Conservation (phyloP, 495 filamentous ascomycete genomes). For the Aspergillus bridgeri region DNA sequence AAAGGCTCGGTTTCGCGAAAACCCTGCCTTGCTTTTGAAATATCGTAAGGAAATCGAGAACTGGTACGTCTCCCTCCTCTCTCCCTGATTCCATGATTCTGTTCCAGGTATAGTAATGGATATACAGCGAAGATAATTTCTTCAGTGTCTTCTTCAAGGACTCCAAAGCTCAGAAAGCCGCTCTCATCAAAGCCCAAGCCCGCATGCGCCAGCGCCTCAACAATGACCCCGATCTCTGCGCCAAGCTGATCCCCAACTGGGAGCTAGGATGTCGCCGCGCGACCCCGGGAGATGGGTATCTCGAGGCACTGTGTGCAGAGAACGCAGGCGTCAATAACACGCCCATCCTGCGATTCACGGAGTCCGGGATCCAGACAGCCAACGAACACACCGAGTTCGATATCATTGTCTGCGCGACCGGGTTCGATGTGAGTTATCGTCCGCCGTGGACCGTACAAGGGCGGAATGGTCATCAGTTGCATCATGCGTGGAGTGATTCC, state of each 20-base stretch:
- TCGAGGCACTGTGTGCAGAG: constrained; percentile 30
- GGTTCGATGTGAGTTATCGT: constrained; percentile 41
- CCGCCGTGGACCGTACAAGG: constrained; percentile 36
- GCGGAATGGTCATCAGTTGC: constrained; percentile 24
- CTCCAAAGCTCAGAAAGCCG: constrained; percentile 1
- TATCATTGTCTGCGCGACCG: constrained; percentile 47
- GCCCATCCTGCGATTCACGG: constrained; percentile 46
- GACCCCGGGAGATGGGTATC: constrained; percentile 35
- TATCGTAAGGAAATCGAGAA: constrained; percentile 1
- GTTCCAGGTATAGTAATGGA: background rate
- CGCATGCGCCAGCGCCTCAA: constrained; percentile 37
- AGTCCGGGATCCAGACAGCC: constrained; percentile 39
- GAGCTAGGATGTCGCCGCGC: constrained; percentile 41
- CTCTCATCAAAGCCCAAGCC: background rate
- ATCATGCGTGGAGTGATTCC: constrained; percentile 18
- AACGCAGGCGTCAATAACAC: constrained; percentile 48
- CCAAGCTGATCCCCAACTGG: constrained; percentile 38
- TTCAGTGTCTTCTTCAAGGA: constrained; percentile 6
- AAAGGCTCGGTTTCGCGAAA: constrained; percentile 13
- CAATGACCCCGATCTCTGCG: constrained; percentile 22
- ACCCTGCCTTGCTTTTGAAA: background rate
- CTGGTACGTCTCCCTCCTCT: background rate
- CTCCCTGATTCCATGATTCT: background rate
- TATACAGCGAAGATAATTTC: constrained; percentile 3
- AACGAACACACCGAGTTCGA: constrained; percentile 31